Evolutionary conservation across 148 eudicot species (phyloP).

Genomic region (Gaultheria prostrata): DNA sequence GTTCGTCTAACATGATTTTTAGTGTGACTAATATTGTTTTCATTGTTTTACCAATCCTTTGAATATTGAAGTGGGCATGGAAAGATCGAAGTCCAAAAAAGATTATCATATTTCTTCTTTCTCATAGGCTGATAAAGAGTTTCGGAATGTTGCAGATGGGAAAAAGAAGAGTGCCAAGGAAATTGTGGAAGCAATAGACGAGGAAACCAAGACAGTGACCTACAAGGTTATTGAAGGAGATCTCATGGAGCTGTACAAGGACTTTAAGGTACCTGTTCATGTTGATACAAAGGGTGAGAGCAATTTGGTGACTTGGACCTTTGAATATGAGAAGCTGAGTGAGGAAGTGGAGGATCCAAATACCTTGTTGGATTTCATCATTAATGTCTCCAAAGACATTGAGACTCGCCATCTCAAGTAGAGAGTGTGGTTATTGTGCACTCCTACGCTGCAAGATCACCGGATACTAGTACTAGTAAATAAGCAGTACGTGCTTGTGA

Average conservation of each 20-base stretch:
- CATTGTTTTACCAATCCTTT: not conserved
- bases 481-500: no score
- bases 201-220: not conserved
- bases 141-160: not conserved
- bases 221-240: not conserved
- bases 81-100: no score
- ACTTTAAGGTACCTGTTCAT: not conserved
- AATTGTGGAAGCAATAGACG: not conserved
- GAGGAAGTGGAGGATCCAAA: constrained; percentile 14
- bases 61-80: not conserved
- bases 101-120: not conserved
- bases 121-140: no score
- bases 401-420: constrained; percentile 15
- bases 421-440: not conserved
- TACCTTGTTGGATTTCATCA: not conserved
- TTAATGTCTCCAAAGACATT: constrained; percentile 11
- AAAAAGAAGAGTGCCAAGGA: not conserved
- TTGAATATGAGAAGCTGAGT: constrained; percentile 29
- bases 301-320: constrained; percentile 19
- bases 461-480: no score
- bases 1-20: no score
- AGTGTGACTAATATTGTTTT: not conserved
- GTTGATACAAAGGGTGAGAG: not conserved
- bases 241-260: not conserved
- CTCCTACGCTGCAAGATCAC: no score